Evolutionary conservation across 805 yeast species (phyloP).

Genomic region (Metschnikowia shivogae): DNA sequence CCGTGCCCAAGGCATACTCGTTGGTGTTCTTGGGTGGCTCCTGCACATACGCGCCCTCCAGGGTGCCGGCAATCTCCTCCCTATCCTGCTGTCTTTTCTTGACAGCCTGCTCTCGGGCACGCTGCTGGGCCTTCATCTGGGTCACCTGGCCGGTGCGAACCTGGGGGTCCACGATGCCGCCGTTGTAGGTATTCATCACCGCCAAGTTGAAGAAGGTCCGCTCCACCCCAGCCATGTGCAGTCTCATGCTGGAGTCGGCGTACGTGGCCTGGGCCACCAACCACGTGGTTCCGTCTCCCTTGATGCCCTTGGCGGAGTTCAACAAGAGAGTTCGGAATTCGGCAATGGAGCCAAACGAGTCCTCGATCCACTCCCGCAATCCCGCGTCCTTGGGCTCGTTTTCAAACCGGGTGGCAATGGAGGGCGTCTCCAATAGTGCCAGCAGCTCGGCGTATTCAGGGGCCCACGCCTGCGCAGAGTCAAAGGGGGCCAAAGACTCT

Average conservation of each 20-base stretch:
- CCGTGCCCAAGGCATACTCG: slow-evolving; percentile 31
- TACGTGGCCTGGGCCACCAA: slow-evolving; percentile 57
- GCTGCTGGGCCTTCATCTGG: slow-evolving; percentile 36
- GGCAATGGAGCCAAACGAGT: slow-evolving; percentile 69
- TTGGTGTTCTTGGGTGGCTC: slow-evolving; percentile 6
- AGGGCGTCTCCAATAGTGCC: slow-evolving; percentile 46
- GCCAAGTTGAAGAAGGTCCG: slow-evolving; percentile 46
- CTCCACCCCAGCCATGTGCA: slow-evolving; percentile 18
- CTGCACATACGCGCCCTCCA: slow-evolving; percentile 10
- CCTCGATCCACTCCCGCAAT: slow-evolving; percentile 46
- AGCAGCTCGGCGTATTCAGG: slow-evolving; percentile 18
- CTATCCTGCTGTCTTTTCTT: slow-evolving; percentile 24
- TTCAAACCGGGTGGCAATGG: slow-evolving; percentile 24
- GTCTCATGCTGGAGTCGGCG: slow-evolving; percentile 27
- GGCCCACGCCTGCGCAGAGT: slow-evolving; percentile 17
- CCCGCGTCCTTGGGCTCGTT: slow-evolving; percentile 33
- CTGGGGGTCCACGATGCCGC: slow-evolving; percentile 76
- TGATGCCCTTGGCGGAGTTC: slow-evolving; percentile 63
- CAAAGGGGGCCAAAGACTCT: slow-evolving; percentile 37
- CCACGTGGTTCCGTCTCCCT: slow-evolving; percentile 93
- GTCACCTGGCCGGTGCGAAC: slow-evolving; percentile 49
- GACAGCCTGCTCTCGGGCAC: slow-evolving; percentile 27
- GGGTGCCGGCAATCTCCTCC: slow-evolving; percentile 11
- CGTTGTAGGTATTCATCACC: slow-evolving; percentile 79
- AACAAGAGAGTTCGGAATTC: slow-evolving; percentile 72